phyloP scores from a whole-genome alignment of 2,329 filamentous ascomycete genomes.

The Cadophora sp. region DNA sequence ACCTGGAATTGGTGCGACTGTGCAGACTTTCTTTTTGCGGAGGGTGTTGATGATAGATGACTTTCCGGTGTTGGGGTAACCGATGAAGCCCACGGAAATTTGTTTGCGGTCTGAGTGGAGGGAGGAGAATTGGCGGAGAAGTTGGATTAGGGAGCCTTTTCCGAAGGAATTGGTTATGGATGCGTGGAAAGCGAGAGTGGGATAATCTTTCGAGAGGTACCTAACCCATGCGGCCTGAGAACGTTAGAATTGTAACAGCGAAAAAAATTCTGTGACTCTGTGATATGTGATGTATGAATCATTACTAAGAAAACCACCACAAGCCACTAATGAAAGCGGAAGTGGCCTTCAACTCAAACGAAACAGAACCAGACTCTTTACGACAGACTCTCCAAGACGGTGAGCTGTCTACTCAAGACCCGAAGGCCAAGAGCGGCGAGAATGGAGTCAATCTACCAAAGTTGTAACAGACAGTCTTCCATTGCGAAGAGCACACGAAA shows the following conservation, averaged over 20 bases:
- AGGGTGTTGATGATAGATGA: slow-evolving; percentile 97
- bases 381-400: slow-evolving; percentile 89
- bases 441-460: slow-evolving; percentile 89
- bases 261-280: slow-evolving; percentile 12
- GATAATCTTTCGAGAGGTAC: slow-evolving; percentile 85
- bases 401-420: slow-evolving; percentile 71
- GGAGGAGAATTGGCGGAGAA: slow-evolving; percentile 90
- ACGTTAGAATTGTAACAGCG: slow-evolving; percentile 42
- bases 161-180: slow-evolving; percentile 96
- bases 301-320: slow-evolving; percentile 98
- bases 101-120: slow-evolving; percentile 92
- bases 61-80: slow-evolving; percentile 94
- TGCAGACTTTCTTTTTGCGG: slow-evolving; percentile 92
- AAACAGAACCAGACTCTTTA: slow-evolving; percentile 74
- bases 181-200: slow-evolving; percentile 93
- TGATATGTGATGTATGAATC: slow-evolving; percentile 77
- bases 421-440: slow-evolving; percentile 69
- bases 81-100: slow-evolving; percentile 79
- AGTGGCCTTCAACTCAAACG: slow-evolving; percentile 97
- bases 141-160: slow-evolving; percentile 90
- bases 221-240: slow-evolving; percentile 91
- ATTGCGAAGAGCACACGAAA: slow-evolving; percentile 63
- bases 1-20: slow-evolving; percentile 90
- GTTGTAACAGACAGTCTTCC: slow-evolving; percentile 97
- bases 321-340: slow-evolving; percentile 64